Evolutionary conservation across 225 moss, liverwort and hornwort species (phyloP).

Genomic region (Polytrichum commune): DNA sequence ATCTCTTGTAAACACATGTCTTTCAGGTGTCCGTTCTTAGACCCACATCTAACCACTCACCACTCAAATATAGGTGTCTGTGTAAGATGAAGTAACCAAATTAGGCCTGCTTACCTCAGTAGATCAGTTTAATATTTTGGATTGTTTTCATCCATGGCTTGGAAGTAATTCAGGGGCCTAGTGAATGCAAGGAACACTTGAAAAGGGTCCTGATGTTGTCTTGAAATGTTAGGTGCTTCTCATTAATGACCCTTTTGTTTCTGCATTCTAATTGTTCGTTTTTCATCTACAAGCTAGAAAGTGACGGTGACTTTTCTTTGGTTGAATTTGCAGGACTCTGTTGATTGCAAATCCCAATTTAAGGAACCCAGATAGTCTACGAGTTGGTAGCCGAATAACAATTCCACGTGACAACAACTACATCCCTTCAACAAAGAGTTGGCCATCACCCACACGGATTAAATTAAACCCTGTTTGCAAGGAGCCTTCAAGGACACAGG

Average conservation of each 20-base stretch:
- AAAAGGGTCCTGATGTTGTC: neutral
- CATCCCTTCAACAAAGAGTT: conserved; percentile 12
- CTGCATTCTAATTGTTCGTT: neutral
- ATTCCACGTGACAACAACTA: conserved; percentile 44
- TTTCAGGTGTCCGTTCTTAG: too few relatives aligned
- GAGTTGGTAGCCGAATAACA: conserved; percentile 59
- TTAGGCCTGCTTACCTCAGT: too few relatives aligned
- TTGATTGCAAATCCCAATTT: conserved; percentile 67
- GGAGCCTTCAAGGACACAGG: conserved; percentile 26
- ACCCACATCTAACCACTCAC: too few relatives aligned
- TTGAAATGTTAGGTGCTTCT: neutral
- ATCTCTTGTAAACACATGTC: too few relatives aligned
- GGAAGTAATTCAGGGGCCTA: too few relatives aligned
- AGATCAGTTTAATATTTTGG: too few relatives aligned
- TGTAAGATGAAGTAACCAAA: too few relatives aligned
- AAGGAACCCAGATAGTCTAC: conserved; percentile 53
- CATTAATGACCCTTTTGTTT: neutral
- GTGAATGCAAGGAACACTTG: too few relatives aligned
- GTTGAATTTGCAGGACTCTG: conserved; percentile 42
- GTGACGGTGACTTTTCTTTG: neutral
- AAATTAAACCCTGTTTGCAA: conserved; percentile 16
- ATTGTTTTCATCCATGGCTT: too few relatives aligned
- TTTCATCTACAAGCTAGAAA: neutral
- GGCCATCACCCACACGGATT: conserved; percentile 27
- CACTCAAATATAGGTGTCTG: too few relatives aligned